Evolutionary conservation across 2,329 filamentous ascomycete genomes (phyloP), one percentile per base, ranked within the genome.

Genomic region (Fusarium multiceps): DNA sequence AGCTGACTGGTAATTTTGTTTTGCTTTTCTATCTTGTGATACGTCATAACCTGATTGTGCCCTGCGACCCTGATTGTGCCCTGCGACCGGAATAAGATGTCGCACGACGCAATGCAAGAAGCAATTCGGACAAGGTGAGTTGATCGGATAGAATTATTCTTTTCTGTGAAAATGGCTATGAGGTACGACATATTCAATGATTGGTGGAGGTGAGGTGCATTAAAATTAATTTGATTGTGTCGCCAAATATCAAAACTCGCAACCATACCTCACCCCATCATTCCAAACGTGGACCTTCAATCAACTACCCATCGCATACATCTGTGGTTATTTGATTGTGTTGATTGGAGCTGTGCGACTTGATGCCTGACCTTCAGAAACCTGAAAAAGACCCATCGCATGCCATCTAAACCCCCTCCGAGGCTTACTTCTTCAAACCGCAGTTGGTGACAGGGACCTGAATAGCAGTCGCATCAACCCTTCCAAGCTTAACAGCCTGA

Each of bases 401-500:
- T 12, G 2, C 10, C 27, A 11, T 6, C 10, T 12, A 13, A 27
- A 4, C 9, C 0, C 18, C 3, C 13, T 3, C n/a, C 7, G 28
- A 1, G 7, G 4, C 8, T 21, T 50, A 50, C 25, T 59, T 53
- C 45, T 69, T 69, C 7, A 69, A 25, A 18, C 66, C 66, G 73
- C 88, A 90, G 67, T 79, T 77, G 62, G 70, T 80, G 20, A 73
- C 51, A 18, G 72, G 76, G n/a, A 87, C 82, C 79, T 85, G 80
- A 18, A 71, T 74, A 21, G 82, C 83, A 4, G 74, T 72, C 12
- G 86, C 88, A 25, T 87, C 83, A 47, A 90, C 72, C 8, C 84
- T 80, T 42, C 88, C 88, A 45, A 89, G 77, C 49, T 78, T 69
- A 13, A 78, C 78, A 10, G 83, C 87, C 71, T 85, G 83, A 21